Percentiles rank a stretch among this genome's conserved stretches.
Conservation (phyloP, 768 basidiomycete genomes). For the Cystobasidium onofrii region DNA sequence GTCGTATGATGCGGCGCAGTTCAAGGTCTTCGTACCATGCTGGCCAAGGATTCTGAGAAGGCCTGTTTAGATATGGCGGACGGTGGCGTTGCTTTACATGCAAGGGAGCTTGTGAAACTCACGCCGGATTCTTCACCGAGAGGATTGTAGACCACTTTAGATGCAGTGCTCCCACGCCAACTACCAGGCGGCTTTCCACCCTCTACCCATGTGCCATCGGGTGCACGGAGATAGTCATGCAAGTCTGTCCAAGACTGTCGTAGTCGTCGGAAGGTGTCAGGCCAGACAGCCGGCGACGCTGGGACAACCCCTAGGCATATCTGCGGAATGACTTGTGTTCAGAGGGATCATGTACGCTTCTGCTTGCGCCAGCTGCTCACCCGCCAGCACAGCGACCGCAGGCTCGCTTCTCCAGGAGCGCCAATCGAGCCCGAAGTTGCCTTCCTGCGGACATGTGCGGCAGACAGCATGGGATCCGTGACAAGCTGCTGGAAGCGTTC, state of each 20-base stretch:
- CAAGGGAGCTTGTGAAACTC: background rate
- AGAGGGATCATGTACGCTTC: background rate
- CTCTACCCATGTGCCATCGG: slow-evolving; percentile 74
- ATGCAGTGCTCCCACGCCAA: slow-evolving; percentile 49
- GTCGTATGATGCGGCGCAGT: slow-evolving; percentile 73
- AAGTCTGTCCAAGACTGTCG: slow-evolving; percentile 51
- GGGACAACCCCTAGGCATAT: slow-evolving; percentile 33
- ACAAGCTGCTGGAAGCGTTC: slow-evolving; percentile 6
- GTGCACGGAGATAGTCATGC: slow-evolving; percentile 65
- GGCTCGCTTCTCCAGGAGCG: background rate
- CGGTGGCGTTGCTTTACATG: background rate
- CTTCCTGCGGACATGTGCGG: background rate
- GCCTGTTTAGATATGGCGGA: slow-evolving; percentile 30
- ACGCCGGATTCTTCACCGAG: slow-evolving; percentile 57
- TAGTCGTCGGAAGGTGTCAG: slow-evolving; percentile 35
- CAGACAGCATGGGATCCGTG: slow-evolving; percentile 11
- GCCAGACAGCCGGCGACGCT: slow-evolving; percentile 33
- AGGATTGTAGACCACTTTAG: slow-evolving; percentile 43
- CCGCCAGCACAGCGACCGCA: slow-evolving; percentile 38
- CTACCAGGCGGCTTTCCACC: slow-evolving; percentile 56
- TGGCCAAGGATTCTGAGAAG: slow-evolving; percentile 78
- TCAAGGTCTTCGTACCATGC: slow-evolving; percentile 86
- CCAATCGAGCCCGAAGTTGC: background rate
- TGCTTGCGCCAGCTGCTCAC: slow-evolving; percentile 26
- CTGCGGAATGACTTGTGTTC: slow-evolving; percentile 9